Conservation (phyloP, 768 basidiomycete genomes). For the Tephrocybe sp. region DNA sequence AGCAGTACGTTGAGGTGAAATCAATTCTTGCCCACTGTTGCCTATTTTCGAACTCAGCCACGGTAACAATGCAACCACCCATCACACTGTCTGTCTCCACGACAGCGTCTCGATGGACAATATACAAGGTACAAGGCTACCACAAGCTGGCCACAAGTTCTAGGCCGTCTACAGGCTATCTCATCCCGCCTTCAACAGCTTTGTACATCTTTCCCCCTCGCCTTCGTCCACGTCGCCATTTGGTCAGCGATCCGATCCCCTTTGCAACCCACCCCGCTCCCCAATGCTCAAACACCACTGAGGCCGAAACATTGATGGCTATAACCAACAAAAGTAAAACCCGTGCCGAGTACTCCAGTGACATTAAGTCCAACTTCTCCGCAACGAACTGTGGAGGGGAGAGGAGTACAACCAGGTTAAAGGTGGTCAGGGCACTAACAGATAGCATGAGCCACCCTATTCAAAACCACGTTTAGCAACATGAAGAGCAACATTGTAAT, state of each 20-base stretch:
- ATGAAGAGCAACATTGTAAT: background rate
- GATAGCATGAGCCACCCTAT: constrained; percentile 83
- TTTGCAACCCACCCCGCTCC: constrained; percentile 56
- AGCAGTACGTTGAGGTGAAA: constrained; percentile 1
- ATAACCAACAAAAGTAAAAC: constrained; percentile 68
- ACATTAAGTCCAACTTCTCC: constrained; percentile 73
- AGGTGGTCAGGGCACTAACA: constrained; percentile 61
- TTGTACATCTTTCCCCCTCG: constrained; percentile 80
- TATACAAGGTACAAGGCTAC: background rate
- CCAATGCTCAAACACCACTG: constrained; percentile 79
- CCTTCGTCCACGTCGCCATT: constrained; percentile 44
- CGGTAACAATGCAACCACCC: constrained; percentile 19
- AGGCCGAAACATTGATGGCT: constrained; percentile 66
- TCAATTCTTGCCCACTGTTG: constrained; percentile 10
- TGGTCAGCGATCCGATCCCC: constrained; percentile 47
- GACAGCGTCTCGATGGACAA: background rate
- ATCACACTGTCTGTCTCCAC: constrained; percentile 10
- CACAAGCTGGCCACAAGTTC: no score
- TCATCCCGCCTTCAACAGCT: constrained; percentile 74
- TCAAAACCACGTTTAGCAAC: constrained; percentile 3
- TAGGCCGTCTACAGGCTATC: constrained; percentile 18
- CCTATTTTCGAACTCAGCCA: constrained; percentile 24
- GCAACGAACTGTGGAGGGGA: constrained; percentile 61
- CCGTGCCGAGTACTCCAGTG: constrained; percentile 68
- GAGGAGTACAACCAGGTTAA: constrained; percentile 80